These are phyloP conservation scores for Epichloe uncinata DNA, from an alignment of 2,329 filamentous ascomycete species.

Conservation along the genomic window DNA sequence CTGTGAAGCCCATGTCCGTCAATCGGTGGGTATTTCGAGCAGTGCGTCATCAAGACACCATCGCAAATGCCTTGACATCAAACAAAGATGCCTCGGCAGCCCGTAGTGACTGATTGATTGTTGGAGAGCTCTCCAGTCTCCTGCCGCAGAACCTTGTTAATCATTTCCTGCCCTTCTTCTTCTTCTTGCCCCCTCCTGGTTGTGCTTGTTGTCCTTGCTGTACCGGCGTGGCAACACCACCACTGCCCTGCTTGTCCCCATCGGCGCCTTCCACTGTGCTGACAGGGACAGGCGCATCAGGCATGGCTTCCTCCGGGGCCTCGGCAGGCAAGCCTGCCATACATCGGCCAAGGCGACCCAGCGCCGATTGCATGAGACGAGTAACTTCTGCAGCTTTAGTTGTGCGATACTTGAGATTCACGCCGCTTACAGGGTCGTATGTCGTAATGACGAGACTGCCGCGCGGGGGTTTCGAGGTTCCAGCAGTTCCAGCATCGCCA, in stretches of 20 bases:
- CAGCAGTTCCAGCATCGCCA: conserved; percentile 14
- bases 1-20: background rate
- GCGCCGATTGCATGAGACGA: conserved; percentile 54
- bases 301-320: conserved; percentile 28
- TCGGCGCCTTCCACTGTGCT: conserved; percentile 1
- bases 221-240: conserved; percentile 13
- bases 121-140: background rate
- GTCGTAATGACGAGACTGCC: conserved; percentile 77
- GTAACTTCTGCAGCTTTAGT: conserved; percentile 84
- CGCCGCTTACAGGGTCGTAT: conserved; percentile 70
- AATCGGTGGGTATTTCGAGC: background rate
- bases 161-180: conserved; percentile 58
- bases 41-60: background rate
- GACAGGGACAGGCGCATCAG: conserved; percentile 21
- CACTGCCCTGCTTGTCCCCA: conserved; percentile 20
- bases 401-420: conserved; percentile 81
- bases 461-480: conserved; percentile 35
- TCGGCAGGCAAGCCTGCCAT: conserved; percentile 43
- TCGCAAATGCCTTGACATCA: background rate
- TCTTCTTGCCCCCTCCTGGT: conserved; percentile 43
- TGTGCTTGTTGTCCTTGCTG: conserved; percentile 12
- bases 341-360: conserved; percentile 62
- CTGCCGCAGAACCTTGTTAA: background rate
- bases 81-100: background rate
- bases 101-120: background rate